These are phyloP conservation scores for Arxiozyma slooffiae DNA, from an alignment of 1,139 yeast genomes.

Conservation along the genomic window DNA sequence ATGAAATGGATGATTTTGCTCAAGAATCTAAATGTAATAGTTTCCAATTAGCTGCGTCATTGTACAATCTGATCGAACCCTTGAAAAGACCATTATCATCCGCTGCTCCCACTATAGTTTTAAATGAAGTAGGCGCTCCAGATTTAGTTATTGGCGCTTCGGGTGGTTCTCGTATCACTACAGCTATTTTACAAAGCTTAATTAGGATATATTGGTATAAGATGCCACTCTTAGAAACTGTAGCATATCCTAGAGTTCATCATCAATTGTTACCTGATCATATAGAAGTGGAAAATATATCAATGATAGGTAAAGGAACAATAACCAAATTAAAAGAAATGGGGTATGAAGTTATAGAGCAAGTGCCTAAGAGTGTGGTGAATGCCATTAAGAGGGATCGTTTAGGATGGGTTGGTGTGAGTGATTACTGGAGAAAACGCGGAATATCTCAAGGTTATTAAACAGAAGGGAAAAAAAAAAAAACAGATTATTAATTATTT, in stretches of 20 bases:
- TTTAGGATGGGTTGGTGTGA: slow-evolving; percentile 42
- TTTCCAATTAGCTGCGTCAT: slow-evolving; percentile 71
- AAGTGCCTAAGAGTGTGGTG: slow-evolving; percentile 39
- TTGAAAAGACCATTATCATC: slow-evolving; percentile 78
- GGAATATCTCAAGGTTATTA: slow-evolving; percentile 28
- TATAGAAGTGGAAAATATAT: slow-evolving; percentile 47
- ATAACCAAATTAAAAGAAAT: slow-evolving; percentile 28
- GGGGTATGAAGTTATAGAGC: slow-evolving; percentile 35
- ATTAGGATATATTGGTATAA: slow-evolving; percentile 51
- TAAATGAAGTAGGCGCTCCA: slow-evolving; percentile 41
- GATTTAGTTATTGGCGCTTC: slow-evolving; percentile 83
- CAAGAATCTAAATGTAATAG: slow-evolving; percentile 60
- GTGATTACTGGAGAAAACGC: slow-evolving; percentile 50
- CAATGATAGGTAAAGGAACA: slow-evolving; percentile 33
- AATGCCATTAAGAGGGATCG: slow-evolving; percentile 38
- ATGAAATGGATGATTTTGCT: slow-evolving; percentile 96
- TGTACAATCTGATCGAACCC: slow-evolving; percentile 67
- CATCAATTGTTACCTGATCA: slow-evolving; percentile 79
- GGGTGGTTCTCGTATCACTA: slow-evolving; percentile 86
- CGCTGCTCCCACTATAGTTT: slow-evolving; percentile 63
- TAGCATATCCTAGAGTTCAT: slow-evolving; percentile 74
- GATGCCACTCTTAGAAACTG: slow-evolving; percentile 51
- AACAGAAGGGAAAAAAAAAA: not conserved
- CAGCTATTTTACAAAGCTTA: slow-evolving; percentile 74
- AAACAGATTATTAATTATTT: too few species aligned